phyloP scores from a whole-genome alignment of 2,329 filamentous ascomycete species.

The Fusarium duplospermum region DNA sequence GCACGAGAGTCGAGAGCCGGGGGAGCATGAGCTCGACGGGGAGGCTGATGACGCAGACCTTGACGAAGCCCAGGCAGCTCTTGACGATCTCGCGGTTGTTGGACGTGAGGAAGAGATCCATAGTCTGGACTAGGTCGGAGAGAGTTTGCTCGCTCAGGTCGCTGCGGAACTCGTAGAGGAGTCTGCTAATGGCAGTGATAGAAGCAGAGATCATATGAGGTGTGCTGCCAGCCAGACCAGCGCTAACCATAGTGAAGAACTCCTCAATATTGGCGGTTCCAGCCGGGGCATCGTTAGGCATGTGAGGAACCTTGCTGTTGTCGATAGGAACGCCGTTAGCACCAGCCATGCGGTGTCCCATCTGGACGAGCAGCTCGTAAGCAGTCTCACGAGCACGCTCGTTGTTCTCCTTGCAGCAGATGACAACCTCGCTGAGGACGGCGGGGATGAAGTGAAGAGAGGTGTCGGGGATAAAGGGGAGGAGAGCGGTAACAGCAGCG shows the following conservation, averaged over 20 bases:
- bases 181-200: conserved; percentile 93
- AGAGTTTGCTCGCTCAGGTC: conserved; percentile 76
- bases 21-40: conserved; percentile 83
- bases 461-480: conserved; percentile 80
- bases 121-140: conserved; percentile 88
- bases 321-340: conserved; percentile 79
- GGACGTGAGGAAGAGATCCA: conserved; percentile 95
- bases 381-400: conserved; percentile 91
- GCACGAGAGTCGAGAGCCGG: conserved; percentile 80
- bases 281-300: conserved; percentile 82
- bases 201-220: conserved; percentile 98
- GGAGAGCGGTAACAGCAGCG: conserved; percentile 81
- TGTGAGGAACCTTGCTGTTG: conserved; percentile 87
- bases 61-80: conserved; percentile 94
- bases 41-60: conserved; percentile 90
- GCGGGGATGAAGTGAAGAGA: conserved; percentile 94
- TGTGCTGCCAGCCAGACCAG: conserved; percentile 89
- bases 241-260: conserved; percentile 98
- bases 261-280: conserved; percentile 89
- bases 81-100: conserved; percentile 98
- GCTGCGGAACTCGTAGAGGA: conserved; percentile 90
- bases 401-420: conserved; percentile 97
- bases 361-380: conserved; percentile 88
- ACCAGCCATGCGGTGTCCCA: conserved; percentile 81
- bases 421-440: conserved; percentile 92